phyloP scores from a whole-genome alignment of 2,329 filamentous ascomycete genomes.

The Neospermospora avenae region DNA sequence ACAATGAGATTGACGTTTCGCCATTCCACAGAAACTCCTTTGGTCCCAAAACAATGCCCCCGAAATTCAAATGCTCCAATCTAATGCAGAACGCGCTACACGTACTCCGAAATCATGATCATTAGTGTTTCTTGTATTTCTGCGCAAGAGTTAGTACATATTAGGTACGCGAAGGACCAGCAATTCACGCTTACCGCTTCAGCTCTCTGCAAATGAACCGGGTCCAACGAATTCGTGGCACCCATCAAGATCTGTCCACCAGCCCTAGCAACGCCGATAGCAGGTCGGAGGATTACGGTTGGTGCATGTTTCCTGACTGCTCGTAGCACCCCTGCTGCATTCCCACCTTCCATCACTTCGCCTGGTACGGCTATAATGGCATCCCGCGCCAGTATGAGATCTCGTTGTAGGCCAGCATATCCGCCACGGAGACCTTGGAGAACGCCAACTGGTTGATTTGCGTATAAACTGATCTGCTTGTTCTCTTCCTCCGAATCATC shows the following conservation, averaged over 20 bases:
- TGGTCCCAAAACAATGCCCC: neutral
- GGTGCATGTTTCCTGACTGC: conserved; percentile 79
- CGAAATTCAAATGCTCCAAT: conserved; percentile 10
- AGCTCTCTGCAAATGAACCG: conserved; percentile 72
- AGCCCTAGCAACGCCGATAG: conserved; percentile 85
- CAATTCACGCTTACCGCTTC: conserved; percentile 77
- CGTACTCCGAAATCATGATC: conserved; percentile 24
- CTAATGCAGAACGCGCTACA: conserved; percentile 17
- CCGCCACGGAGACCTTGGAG: conserved; percentile 82
- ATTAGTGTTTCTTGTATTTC: conserved; percentile 38
- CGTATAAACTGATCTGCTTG: conserved; percentile 85
- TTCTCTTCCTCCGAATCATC: conserved; percentile 64
- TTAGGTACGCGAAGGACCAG: neutral
- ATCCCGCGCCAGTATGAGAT: conserved; percentile 82
- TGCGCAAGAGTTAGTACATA: conserved; percentile 13
- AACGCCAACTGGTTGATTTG: conserved; percentile 88
- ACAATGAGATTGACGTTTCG: neutral
- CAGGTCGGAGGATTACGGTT: conserved; percentile 88
- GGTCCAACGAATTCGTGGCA: conserved; percentile 87
- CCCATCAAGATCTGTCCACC: conserved; percentile 88
- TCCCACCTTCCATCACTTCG: conserved; percentile 83
- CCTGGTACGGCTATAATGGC: conserved; percentile 93
- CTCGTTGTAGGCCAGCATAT: conserved; percentile 77
- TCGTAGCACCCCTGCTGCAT: conserved; percentile 73
- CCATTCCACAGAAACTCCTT: neutral